Base-by-base conservation (phyloP, 768 basidiomycete genomes). In the Tylopilus sp. region DNA sequence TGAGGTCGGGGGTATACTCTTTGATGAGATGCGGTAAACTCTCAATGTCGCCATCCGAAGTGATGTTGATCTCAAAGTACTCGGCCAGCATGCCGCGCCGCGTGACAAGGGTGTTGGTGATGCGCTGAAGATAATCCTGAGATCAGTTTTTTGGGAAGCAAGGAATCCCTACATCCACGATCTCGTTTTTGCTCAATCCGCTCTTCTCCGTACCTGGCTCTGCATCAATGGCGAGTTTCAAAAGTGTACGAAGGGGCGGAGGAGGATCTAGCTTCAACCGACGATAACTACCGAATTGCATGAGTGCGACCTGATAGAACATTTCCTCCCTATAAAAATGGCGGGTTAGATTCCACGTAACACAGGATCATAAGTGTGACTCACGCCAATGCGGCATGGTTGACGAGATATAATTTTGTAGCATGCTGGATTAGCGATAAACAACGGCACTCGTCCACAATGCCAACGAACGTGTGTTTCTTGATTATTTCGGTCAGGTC, bases 291-390 rank as follows among this genome's bases (percentile, higher is more conserved):
- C 94, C 91, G 61, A 99, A 99, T 66, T 98, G 95, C 17, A 91
- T 78, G 23, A 98, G 70, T 2, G 83, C 91, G 7, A 99, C 79
- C 63, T 99, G 97, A 69, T 97, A 98, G 67, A 98, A 95, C 30
- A 97, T 75, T 59, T 97, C 93, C 62, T 97, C 93, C 1, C 94
- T 97, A 51, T 9, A 15, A 18, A 36, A 1, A 30, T 22, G 20
- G n/a, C 21, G 10, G 1, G 35, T 47, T 20, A 21, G 52, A 47
- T 15, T 11, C 52, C 40, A 35, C 10, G 40, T 40, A 13, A 25
- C 43, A 44, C 8, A 18, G 6, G 26, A 44, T 17, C 9, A 25
- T 17, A 11, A 45, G 40, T 20, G 15, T 23, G 6, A 80, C 91
- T 47, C 68, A 97, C 92, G 87, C 85, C 33, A 98, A 71, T 4